phyloP scores from a whole-genome alignment of 2,329 filamentous ascomycete genomes.

The Pyrenochaeta sp. region DNA sequence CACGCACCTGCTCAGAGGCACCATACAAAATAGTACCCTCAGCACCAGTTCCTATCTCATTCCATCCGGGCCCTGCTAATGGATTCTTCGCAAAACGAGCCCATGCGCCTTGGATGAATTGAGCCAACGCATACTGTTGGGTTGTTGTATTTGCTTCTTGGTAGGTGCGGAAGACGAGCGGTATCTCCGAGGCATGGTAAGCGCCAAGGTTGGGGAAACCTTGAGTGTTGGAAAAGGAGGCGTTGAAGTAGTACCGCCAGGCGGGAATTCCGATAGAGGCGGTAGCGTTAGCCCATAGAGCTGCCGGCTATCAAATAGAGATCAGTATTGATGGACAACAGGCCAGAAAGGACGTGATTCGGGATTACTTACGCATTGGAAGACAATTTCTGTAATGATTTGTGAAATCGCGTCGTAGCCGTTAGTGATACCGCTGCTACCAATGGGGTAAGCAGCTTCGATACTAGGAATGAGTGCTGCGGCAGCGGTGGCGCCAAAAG shows the following conservation, averaged over 20 bases:
- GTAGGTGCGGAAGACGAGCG: slow-evolving; percentile 35
- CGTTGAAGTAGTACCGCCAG: slow-evolving; percentile 43
- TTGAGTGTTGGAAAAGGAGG: slow-evolving; percentile 36
- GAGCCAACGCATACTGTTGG: slow-evolving; percentile 26
- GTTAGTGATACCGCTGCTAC: slow-evolving; percentile 20
- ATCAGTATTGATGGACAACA: neutral
- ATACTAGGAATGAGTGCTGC: slow-evolving; percentile 23
- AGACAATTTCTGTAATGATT: slow-evolving; percentile 25
- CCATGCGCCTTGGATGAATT: slow-evolving; percentile 35
- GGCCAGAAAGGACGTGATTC: neutral
- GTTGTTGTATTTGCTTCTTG: slow-evolving; percentile 21
- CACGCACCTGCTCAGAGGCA: slow-evolving; percentile 14
- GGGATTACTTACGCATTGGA: slow-evolving; percentile 23
- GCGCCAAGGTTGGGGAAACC: slow-evolving; percentile 20
- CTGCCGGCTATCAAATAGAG: slow-evolving; percentile 12
- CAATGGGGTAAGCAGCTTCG: slow-evolving; percentile 32
- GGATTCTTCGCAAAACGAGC: slow-evolving; percentile 42
- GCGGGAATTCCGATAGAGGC: slow-evolving; percentile 30
- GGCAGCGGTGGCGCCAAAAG: slow-evolving; percentile 8
- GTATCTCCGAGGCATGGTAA: slow-evolving; percentile 36
- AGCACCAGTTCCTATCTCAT: slow-evolving; percentile 24
- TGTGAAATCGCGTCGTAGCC: slow-evolving; percentile 26
- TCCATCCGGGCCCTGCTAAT: slow-evolving; percentile 34
- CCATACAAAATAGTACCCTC: slow-evolving; percentile 20
- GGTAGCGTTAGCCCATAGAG: slow-evolving; percentile 34